Base-by-base conservation (phyloP, 2,329 filamentous ascomycete species). In the Aspergillus piperis region DNA sequence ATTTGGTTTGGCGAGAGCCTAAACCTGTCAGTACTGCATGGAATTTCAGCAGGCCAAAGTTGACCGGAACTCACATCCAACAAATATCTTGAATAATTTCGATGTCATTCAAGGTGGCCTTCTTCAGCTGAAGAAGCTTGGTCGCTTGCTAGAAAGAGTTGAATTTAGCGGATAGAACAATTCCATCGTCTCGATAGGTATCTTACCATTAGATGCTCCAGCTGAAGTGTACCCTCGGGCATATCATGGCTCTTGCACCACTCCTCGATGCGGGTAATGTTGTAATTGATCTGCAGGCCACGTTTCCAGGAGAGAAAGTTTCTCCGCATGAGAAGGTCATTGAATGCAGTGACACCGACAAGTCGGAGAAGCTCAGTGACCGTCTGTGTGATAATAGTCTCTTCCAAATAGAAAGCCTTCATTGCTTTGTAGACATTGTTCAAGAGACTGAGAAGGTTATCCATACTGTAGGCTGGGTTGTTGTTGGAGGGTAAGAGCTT, bases 221-320 rank as follows among this genome's bases (percentile, higher is more conserved):
- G 85, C 80, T 98, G 94, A 56, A 99, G 84, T 30, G 94, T 99
- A 58, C 95, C 95, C 78, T 99, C 94, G 1, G 95, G 95, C 94
- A 99, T 98, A 70, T 98, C 95, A 76, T 99, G 96, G 73, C 93
- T 96, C 87, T 99, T 99, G 81, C 95, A 99, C 95, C 95, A 99
- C 80, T 99, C 95, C 78, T 99, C 95, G 65, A 99, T 99, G 60
- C 95, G 88, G 23, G 95, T 99, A 77, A 99, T 99, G 81, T 99
- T 99, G 84, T 99, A 99, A 81, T 99, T 99, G 81, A 99, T 99
- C 78, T 99, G 95, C 57, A 99, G 86, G 70, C 95, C 95, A 77
- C 95, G 92, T 84, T 99, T 99, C 95, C 95, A 99, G 0, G 93
- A 97, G 60, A 99, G 86, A 86, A 99, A 99, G 79, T 98, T 98